phyloP scores from a whole-genome alignment of 2,329 filamentous ascomycete genomes.

The Paraphaeosphaeria minitans region DNA sequence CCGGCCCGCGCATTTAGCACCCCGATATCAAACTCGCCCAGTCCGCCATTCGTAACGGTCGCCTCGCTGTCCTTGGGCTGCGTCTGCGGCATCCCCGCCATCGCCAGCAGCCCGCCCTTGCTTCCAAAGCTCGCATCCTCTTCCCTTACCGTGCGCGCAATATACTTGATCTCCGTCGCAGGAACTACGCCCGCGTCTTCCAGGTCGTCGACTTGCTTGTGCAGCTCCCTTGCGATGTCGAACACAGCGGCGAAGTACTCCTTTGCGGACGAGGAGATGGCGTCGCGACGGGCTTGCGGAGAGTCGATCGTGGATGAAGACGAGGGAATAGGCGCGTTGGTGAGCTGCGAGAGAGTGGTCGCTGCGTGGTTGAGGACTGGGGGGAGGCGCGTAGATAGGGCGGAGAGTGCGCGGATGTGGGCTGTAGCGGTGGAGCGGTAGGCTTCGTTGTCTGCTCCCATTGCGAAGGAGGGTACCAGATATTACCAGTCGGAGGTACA shows the following conservation, averaged over 20 bases:
- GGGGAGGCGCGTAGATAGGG: conserved; percentile 36
- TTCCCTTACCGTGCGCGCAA: conserved; percentile 12
- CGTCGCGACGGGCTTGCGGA: conserved; percentile 51
- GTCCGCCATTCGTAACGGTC: conserved; percentile 51
- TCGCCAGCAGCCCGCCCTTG: conserved; percentile 1
- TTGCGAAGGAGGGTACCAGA: neutral
- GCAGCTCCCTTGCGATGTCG: conserved; percentile 28
- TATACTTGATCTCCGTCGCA: conserved; percentile 28
- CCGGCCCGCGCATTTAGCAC: conserved; percentile 87
- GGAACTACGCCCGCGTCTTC: conserved; percentile 41
- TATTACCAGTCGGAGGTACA: neutral
- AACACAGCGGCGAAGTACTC: conserved; percentile 76
- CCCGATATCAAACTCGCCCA: conserved; percentile 74
- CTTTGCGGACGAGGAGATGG: conserved; percentile 60
- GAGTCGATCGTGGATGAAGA: conserved; percentile 31
- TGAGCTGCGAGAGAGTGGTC: conserved; percentile 71
- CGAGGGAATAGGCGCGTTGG: conserved; percentile 58
- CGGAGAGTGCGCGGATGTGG: conserved; percentile 40
- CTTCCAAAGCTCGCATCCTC: neutral
- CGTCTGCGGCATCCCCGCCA: conserved; percentile 13
- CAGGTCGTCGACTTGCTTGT: conserved; percentile 38
- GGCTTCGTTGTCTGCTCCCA: conserved; percentile 15
- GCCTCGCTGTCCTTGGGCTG: conserved; percentile 27
- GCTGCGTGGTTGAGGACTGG: conserved; percentile 76
- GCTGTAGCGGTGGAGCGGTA: conserved; percentile 39